These are phyloP conservation scores for Cucumis cinereus DNA, from an alignment of 306 rosid genomes.

Conservation along the genomic window DNA sequence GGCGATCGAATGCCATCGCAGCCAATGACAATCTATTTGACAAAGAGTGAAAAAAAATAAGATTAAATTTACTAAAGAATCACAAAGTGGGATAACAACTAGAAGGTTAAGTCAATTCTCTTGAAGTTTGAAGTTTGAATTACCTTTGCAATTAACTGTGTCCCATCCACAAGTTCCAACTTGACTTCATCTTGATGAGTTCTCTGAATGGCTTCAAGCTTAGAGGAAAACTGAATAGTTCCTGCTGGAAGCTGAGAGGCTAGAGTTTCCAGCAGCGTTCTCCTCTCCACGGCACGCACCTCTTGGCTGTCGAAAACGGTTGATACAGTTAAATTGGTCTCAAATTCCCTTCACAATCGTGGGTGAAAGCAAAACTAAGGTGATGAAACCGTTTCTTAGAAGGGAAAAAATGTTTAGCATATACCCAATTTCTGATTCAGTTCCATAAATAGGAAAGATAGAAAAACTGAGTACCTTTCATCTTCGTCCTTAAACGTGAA, in stretches of 20 bases:
- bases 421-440: neutral
- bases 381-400: neutral
- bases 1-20: conserved; percentile 84
- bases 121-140: neutral
- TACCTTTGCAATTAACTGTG: conserved; percentile 63
- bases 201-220: conserved; percentile 40
- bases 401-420: neutral
- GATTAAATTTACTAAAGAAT: neutral
- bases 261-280: conserved; percentile 70
- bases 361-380: neutral
- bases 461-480: conserved; percentile 24
- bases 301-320: conserved; percentile 55
- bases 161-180: conserved; percentile 58
- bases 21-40: conserved; percentile 65
- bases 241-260: conserved; percentile 44
- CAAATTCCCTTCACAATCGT: neutral
- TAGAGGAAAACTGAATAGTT: conserved; percentile 53
- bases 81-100: neutral
- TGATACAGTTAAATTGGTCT: neutral
- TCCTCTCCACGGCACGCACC: conserved; percentile 82
- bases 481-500: conserved; percentile 83
- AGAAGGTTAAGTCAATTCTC: neutral
- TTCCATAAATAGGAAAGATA: neutral
- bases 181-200: conserved; percentile 32
- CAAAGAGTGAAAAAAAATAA: neutral